Evolutionary conservation across 1,284 basidiomycete genomes (phyloP).

Genomic region (Fomitopsis betulina): DNA sequence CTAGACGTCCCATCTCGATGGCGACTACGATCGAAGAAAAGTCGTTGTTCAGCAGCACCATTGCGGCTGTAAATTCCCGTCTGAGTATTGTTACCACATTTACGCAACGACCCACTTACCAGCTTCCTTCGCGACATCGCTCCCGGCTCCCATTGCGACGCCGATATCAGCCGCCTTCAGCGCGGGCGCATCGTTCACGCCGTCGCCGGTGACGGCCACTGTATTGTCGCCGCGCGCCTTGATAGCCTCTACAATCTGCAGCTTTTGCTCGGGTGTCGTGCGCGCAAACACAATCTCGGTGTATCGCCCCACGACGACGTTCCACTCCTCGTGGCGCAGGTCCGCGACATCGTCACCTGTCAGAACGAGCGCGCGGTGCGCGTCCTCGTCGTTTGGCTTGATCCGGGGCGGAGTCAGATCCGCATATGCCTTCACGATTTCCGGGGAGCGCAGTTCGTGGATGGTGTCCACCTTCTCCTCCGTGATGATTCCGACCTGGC

Average conservation of each 20-base stretch:
- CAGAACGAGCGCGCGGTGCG: slow-evolving; percentile 39
- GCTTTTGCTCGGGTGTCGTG: slow-evolving; percentile 71
- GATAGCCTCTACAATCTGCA: slow-evolving; percentile 62
- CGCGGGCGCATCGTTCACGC: slow-evolving; percentile 67
- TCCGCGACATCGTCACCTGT: slow-evolving; percentile 48
- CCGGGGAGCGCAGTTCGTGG: slow-evolving; percentile 29
- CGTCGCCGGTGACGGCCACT: slow-evolving; percentile 60
- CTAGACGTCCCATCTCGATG: slow-evolving; percentile 56
- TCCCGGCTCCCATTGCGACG: slow-evolving; percentile 49
- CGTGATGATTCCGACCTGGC: slow-evolving; percentile 60
- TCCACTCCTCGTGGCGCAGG: slow-evolving; percentile 47
- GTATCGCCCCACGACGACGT: slow-evolving; percentile 41
- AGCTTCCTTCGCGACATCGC: slow-evolving; percentile 46
- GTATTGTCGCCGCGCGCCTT: slow-evolving; percentile 44
- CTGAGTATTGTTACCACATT: too few relatives aligned
- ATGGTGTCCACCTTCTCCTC: slow-evolving; percentile 38
- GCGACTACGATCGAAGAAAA: slow-evolving; percentile 46
- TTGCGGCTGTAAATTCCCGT: too few relatives aligned
- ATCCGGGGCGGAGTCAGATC: slow-evolving; percentile 21
- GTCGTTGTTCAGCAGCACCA: slow-evolving; percentile 44
- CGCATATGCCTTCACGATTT: slow-evolving; percentile 8
- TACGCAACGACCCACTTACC: too few relatives aligned
- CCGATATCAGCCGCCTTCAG: slow-evolving; percentile 54
- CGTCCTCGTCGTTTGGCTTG: slow-evolving; percentile 22
- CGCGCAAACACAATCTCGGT: slow-evolving; percentile 72